Percentiles rank a stretch among this genome's conserved stretches.
Conservation (phyloP, 2,329 filamentous ascomycete species). For the Huntiella decipiens region DNA sequence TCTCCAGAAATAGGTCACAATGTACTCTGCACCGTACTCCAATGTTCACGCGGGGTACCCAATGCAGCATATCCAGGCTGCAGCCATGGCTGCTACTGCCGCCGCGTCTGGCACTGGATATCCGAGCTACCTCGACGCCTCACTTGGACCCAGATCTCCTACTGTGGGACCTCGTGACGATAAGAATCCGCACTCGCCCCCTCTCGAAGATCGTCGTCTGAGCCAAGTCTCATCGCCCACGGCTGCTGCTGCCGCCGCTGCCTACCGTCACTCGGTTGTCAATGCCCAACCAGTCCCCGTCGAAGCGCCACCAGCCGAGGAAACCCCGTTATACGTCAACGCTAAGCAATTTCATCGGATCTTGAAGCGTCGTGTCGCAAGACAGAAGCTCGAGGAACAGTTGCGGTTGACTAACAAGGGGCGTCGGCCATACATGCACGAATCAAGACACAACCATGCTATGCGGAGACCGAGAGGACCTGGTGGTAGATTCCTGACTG, state of each 20-base stretch:
- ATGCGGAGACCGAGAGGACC: slow-evolving; percentile 91
- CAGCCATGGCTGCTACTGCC: slow-evolving; percentile 80
- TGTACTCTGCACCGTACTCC: slow-evolving; percentile 55
- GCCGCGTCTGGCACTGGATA: slow-evolving; percentile 70
- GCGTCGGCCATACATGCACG: slow-evolving; percentile 89
- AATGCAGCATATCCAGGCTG: slow-evolving; percentile 68
- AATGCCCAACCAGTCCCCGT: slow-evolving; percentile 44
- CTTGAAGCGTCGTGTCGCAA: slow-evolving; percentile 76
- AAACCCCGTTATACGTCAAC: slow-evolving; percentile 92
- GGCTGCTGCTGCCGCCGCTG: slow-evolving; percentile 52
- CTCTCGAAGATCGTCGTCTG: slow-evolving; percentile 37
- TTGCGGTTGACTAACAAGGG: slow-evolving; percentile 84
- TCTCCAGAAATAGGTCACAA: slow-evolving; percentile 19
- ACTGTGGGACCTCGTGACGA: slow-evolving; percentile 62
- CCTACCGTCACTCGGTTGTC: slow-evolving; percentile 39
- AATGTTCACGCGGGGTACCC: slow-evolving; percentile 61
- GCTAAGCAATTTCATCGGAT: slow-evolving; percentile 98
- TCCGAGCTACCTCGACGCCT: slow-evolving; percentile 55
- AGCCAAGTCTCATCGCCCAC: slow-evolving; percentile 63
- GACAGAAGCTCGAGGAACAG: slow-evolving; percentile 85
- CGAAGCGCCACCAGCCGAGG: slow-evolving; percentile 60
- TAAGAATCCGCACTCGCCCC: slow-evolving; percentile 50
- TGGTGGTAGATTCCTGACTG: slow-evolving; percentile 86
- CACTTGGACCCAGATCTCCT: slow-evolving; percentile 52
- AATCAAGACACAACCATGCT: slow-evolving; percentile 92